Base-by-base conservation (phyloP, 2,329 filamentous ascomycete genomes). In the Geosmithia morbida region DNA sequence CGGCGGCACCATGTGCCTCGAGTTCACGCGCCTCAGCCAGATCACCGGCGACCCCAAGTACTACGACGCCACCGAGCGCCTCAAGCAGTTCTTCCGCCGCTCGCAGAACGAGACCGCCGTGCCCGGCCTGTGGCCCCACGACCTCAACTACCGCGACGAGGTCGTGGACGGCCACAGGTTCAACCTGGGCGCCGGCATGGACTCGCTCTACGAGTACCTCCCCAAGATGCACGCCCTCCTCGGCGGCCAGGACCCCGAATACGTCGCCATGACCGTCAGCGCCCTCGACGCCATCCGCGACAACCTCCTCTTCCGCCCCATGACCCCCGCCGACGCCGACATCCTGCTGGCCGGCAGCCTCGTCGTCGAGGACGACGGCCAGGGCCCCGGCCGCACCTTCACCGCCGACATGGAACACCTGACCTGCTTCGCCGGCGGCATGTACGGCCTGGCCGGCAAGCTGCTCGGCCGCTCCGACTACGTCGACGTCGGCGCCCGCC, bases 11-110 rank as follows among this genome's bases (percentile, higher is more conserved):
- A 68, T 89, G 48, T 79, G 77, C 8, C 61, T 90, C 49, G 85
- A 89, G 57, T 87, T 89, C 57, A 87, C 82, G 2, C 70, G 85
- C 6, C 68, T 90, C 43, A 79, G 80, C 18, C 85, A 89, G 62
- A 66, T 89, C 49, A 87, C 85, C 0, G 77, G 77, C 46, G 71
- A 87, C 50, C 64, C 75, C 48, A 87, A 83, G 59, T 89, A 85
- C 63, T 88, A 83, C 60, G 83, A 87, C 61, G 83, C 82, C 5
- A 75, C 86, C 47, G 81, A 83, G 51, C 74, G 81, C n/a, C 74
- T 90, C 50, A 87, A 84, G 52, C 70, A 80, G 54, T 74, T 79
- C 50, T 73, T 89, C 45, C 72, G 79, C 52, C 66, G 70, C 40
- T 74, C 75, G 52, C 85, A 89, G 63, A 74, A 79, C 53, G 62